Evolutionary conservation across 306 rosid species (phyloP).

Genomic region (Leucaena leucocephala): DNA sequence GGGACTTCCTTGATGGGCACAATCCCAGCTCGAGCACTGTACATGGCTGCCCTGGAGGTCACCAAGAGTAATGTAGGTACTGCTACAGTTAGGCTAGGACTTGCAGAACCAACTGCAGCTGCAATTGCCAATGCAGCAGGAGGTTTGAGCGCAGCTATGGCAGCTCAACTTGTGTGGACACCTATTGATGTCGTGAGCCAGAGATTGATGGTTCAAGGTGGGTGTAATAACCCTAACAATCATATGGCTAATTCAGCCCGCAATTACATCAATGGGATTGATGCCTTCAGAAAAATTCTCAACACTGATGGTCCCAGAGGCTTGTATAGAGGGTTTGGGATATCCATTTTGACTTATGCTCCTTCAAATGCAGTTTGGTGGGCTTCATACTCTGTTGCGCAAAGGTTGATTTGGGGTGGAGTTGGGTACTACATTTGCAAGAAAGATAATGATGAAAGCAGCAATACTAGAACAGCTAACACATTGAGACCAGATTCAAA

Average conservation of each 20-base stretch:
- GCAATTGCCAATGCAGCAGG: slow-evolving; percentile 77
- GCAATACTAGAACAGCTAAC: slow-evolving; percentile 37
- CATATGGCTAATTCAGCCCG: slow-evolving; percentile 43
- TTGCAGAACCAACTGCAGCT: slow-evolving; percentile 71
- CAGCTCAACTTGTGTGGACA: slow-evolving; percentile 92
- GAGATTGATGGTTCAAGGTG: slow-evolving; percentile 76
- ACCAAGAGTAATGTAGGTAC: slow-evolving; percentile 85
- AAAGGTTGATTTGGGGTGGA: slow-evolving; percentile 81
- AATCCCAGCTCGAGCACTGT: slow-evolving; percentile 80
- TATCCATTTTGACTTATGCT: slow-evolving; percentile 83
- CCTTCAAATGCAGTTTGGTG: slow-evolving; percentile 95
- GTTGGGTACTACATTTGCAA: slow-evolving; percentile 54
- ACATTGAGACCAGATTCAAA: slow-evolving; percentile 60
- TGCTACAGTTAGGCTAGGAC: slow-evolving; percentile 64
- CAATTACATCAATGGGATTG: slow-evolving; percentile 67
- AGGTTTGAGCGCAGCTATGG: slow-evolving; percentile 77
- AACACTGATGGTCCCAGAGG: slow-evolving; percentile 72
- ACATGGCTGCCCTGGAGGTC: slow-evolving; percentile 82
- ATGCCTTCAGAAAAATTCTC: slow-evolving; percentile 77
- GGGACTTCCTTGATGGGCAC: slow-evolving; percentile 93
- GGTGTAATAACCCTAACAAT: slow-evolving; percentile 36
- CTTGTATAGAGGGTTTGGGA: slow-evolving; percentile 72
- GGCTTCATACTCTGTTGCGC: slow-evolving; percentile 85
- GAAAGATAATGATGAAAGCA: slow-evolving; percentile 45
- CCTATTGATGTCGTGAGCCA: slow-evolving; percentile 83